Conservation (phyloP, 208 protist species). For the Crithidia expoeki region DNA sequence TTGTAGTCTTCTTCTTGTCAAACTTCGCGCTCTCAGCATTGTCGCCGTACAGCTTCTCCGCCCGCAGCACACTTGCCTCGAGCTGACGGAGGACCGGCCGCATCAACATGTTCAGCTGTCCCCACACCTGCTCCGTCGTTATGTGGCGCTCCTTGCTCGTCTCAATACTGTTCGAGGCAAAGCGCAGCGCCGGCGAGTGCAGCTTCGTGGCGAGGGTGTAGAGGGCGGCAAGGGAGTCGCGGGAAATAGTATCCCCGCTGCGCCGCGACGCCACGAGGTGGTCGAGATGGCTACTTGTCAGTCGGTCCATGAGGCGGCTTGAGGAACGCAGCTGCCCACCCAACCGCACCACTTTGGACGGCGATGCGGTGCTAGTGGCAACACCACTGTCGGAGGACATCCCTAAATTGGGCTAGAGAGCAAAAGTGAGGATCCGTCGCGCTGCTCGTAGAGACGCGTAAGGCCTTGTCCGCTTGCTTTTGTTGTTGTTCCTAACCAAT, state of each 20-base stretch:
- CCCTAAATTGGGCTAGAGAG: neutral
- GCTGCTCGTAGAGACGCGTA: too few relatives aligned
- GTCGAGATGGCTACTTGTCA: slow-evolving; percentile 40
- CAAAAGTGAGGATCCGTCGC: too few relatives aligned
- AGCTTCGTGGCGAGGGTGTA: slow-evolving; percentile 78
- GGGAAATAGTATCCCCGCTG: slow-evolving; percentile 38
- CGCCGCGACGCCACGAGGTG: slow-evolving; percentile 52
- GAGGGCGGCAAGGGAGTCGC: slow-evolving; percentile 73
- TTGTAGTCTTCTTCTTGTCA: neutral
- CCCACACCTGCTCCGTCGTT: slow-evolving; percentile 89
- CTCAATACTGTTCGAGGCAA: slow-evolving; percentile 59
- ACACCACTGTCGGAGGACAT: slow-evolving; percentile 8
- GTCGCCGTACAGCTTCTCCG: slow-evolving; percentile 47
- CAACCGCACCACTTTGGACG: slow-evolving; percentile 10
- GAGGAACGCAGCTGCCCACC: slow-evolving; percentile 34
- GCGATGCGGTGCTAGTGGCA: neutral
- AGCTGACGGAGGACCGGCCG: slow-evolving; percentile 81
- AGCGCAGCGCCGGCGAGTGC: slow-evolving; percentile 73
- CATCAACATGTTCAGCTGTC: slow-evolving; percentile 81
- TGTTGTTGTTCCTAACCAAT: too few relatives aligned
- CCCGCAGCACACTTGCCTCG: slow-evolving; percentile 60
- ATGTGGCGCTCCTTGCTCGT: slow-evolving; percentile 64
- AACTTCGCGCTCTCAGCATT: neutral
- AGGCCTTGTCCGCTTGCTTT: too few relatives aligned
- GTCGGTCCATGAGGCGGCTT: slow-evolving; percentile 30